Percentiles rank a stretch among this genome's conserved stretches.
Conservation (phyloP, 495 filamentous ascomycete genomes). For the Tuber aestivum region DNA sequence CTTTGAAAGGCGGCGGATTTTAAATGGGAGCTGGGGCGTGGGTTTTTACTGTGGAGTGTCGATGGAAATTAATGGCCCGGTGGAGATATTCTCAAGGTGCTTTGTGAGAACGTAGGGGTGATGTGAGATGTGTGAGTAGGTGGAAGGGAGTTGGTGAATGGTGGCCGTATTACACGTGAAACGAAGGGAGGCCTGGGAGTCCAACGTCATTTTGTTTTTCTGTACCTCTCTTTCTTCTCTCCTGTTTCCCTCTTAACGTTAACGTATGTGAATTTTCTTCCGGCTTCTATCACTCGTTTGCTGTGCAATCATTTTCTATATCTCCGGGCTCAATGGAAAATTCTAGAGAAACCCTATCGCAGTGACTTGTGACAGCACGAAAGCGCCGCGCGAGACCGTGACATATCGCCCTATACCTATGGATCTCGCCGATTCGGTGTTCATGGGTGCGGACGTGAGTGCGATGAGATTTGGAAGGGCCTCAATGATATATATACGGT, state of each 20-base stretch:
- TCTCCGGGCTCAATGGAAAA: not conserved
- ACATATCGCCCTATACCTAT: not conserved
- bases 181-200: conserved; percentile 41
- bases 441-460: not conserved
- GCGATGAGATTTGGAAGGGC: not conserved
- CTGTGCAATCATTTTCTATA: conserved; percentile 16
- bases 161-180: conserved; percentile 37
- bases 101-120: conserved; percentile 17
- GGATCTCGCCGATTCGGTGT: not conserved
- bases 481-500: not conserved
- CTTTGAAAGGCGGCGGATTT: conserved; percentile 35
- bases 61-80: conserved; percentile 36
- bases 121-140: conserved; percentile 36
- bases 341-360: not conserved
- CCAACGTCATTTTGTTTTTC: conserved; percentile 38
- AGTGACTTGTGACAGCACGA: not conserved
- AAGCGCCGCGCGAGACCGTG: not conserved
- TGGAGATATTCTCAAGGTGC: conserved; percentile 25
- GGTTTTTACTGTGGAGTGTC: not conserved
- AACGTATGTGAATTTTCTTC: conserved; percentile 35
- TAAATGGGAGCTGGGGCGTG: conserved; percentile 20
- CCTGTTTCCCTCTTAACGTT: conserved; percentile 39
- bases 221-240: conserved; percentile 40
- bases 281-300: conserved; percentile 26
- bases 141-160: conserved; percentile 18